Percentiles rank a stretch among this genome's conserved stretches.
Conservation (phyloP, 2,329 filamentous ascomycete genomes). For the Leptosphaerulina australis region DNA sequence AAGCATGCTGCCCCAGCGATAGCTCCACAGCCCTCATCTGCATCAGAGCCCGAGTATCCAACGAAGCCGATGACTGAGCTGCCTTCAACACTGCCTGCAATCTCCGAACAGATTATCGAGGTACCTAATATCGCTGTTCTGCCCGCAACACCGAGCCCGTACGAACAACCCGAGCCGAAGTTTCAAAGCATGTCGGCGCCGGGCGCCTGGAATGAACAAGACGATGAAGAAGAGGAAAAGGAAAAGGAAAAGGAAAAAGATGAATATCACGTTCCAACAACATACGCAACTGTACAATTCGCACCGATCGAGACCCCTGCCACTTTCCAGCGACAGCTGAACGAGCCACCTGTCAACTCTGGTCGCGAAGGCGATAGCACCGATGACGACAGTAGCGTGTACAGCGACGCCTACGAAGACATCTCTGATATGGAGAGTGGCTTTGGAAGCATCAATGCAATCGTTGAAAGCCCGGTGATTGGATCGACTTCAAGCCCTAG, state of each 20-base stretch:
- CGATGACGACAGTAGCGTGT: constrained; percentile 61
- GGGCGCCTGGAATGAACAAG: constrained; percentile 42
- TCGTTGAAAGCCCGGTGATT: constrained; percentile 65
- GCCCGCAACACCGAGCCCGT: constrained; percentile 44
- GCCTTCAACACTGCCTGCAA: constrained; percentile 11
- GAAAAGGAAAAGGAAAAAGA: constrained; percentile 43
- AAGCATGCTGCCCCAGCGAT: constrained; percentile 22
- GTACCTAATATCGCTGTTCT: constrained; percentile 45
- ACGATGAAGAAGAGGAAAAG: constrained; percentile 35
- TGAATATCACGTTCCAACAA: constrained; percentile 11
- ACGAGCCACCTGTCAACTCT: constrained; percentile 6
- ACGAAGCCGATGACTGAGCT: constrained; percentile 25
- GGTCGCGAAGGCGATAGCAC: constrained; percentile 33
- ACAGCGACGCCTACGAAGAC: constrained; percentile 79
- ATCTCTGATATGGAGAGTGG: constrained; percentile 69
- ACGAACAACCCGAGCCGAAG: constrained; percentile 33
- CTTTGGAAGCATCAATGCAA: constrained; percentile 74
- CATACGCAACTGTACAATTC: constrained; percentile 2
- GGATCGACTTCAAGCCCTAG: constrained; percentile 27
- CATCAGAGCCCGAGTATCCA: constrained; percentile 39
- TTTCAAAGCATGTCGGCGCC: constrained; percentile 38
- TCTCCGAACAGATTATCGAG: constrained; percentile 22
- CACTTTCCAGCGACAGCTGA: constrained; percentile 8
- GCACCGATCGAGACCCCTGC: constrained; percentile 15
- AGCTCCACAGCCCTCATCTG: constrained; percentile 18